These are phyloP conservation scores for Gossypium longicalyx DNA, from an alignment of 345 rosid genomes.

Conservation along the genomic window DNA sequence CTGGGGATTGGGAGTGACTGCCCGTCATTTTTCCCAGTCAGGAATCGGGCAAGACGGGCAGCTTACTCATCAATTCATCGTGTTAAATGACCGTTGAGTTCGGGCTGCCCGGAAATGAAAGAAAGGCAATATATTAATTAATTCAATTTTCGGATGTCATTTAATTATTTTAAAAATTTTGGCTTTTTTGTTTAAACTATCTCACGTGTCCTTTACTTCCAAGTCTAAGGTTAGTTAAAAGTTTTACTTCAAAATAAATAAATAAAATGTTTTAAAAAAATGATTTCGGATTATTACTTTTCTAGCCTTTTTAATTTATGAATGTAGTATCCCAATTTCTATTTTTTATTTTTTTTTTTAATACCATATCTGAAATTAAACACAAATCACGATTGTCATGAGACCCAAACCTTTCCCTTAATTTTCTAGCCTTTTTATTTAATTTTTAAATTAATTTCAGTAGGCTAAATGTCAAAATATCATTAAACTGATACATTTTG, in stretches of 20 bases:
- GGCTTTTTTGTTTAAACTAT: neutral
- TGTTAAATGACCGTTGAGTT: slow-evolving; percentile 7
- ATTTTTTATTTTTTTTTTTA: too few species aligned
- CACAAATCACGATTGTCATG: too few species aligned
- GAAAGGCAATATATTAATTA: slow-evolving; percentile 11
- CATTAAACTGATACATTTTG: too few species aligned
- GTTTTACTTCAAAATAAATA: neutral
- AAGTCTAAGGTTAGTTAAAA: neutral
- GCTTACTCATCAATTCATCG: slow-evolving; percentile 3
- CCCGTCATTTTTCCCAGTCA: neutral
- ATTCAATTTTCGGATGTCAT: neutral
- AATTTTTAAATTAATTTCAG: too few species aligned
- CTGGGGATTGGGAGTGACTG: slow-evolving; percentile 23
- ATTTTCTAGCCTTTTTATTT: too few species aligned
- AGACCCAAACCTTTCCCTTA: too few species aligned
- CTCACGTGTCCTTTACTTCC: neutral
- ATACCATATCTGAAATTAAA: too few species aligned
- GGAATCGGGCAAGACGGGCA: slow-evolving; percentile 17
- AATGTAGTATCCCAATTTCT: too few species aligned
- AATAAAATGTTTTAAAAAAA: neutral
- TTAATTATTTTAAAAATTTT: neutral
- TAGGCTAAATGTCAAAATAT: too few species aligned
- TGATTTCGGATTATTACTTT: too few species aligned
- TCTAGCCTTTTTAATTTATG: too few species aligned
- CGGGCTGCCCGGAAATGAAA: slow-evolving; percentile 29